These are phyloP conservation scores for Scheffersomyces lignicola DNA, from an alignment of 1,139 yeast species.

Conservation along the genomic window DNA sequence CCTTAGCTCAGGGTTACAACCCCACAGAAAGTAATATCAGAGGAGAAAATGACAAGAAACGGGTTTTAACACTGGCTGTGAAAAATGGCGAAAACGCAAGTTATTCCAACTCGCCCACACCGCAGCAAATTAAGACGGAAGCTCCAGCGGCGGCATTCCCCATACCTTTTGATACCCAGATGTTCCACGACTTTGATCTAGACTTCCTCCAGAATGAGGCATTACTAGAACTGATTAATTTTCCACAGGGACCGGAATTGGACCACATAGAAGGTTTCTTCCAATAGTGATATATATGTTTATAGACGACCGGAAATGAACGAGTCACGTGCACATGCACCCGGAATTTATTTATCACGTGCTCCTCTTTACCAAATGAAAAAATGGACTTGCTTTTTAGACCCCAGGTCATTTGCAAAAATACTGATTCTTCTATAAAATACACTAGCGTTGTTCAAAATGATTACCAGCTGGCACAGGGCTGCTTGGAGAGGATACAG, in stretches of 20 bases:
- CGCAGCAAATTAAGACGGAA: slow-evolving; percentile 1
- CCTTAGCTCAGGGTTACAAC: slow-evolving; percentile 16
- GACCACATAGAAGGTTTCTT: slow-evolving; percentile 8
- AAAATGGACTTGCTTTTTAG: too few relatives aligned
- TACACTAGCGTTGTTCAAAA: too few relatives aligned
- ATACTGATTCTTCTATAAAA: too few relatives aligned
- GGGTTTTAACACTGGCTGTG: too few relatives aligned
- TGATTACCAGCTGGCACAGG: too few relatives aligned
- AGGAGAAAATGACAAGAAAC: slow-evolving; percentile 13
- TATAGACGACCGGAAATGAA: too few relatives aligned
- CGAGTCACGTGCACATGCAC: too few relatives aligned
- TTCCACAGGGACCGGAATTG: slow-evolving; percentile 6
- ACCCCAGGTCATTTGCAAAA: too few relatives aligned
- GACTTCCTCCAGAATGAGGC: slow-evolving; percentile 34
- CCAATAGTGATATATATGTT: slow-evolving; percentile 6
- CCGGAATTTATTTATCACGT: too few relatives aligned
- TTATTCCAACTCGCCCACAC: not conserved
- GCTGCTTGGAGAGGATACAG: too few relatives aligned
- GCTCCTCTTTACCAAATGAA: too few relatives aligned
- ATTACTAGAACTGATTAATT: slow-evolving; percentile 15
- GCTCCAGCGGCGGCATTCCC: slow-evolving; percentile 3
- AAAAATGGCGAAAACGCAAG: too few relatives aligned
- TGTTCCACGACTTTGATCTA: slow-evolving; percentile 24
- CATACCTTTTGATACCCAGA: slow-evolving; percentile 10
- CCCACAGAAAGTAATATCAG: slow-evolving; percentile 30